A percentile compares a stretch with the other conserved stretches of the same genome.
These are phyloP conservation scores for Russula sp. DNA, from an alignment of 768 basidiomycete species.

Conservation along the genomic window DNA sequence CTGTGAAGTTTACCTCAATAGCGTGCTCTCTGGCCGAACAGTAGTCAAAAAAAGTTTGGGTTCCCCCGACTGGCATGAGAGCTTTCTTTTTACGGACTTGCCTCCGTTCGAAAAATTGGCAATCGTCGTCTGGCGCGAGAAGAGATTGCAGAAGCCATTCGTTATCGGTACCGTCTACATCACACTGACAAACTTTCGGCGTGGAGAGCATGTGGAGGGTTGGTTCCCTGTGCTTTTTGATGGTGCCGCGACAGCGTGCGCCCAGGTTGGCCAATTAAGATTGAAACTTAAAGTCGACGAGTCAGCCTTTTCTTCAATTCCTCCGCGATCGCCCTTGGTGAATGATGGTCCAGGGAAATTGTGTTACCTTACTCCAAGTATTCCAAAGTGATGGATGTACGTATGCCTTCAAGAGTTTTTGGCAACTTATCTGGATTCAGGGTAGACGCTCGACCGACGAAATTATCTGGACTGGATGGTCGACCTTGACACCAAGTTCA, in stretches of 20 bases:
- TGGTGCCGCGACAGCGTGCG: slow-evolving; percentile 40
- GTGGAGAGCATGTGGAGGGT: slow-evolving; percentile 70
- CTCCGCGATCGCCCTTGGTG: background rate
- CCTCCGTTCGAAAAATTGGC: slow-evolving; percentile 71
- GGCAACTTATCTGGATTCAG: slow-evolving; percentile 3
- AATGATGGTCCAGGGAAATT: slow-evolving; percentile 51
- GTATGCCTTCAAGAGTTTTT: slow-evolving; percentile 18
- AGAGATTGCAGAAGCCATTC: slow-evolving; percentile 48
- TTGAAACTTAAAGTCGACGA: slow-evolving; percentile 71
- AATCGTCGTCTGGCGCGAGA: slow-evolving; percentile 63
- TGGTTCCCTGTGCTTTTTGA: slow-evolving; percentile 72
- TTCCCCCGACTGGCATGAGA: slow-evolving; percentile 78
- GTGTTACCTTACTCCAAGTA: slow-evolving; percentile 67
- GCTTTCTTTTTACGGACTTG: slow-evolving; percentile 63
- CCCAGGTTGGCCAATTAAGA: slow-evolving; percentile 69
- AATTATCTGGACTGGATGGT: slow-evolving; percentile 71
- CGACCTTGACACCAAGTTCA: slow-evolving; percentile 59
- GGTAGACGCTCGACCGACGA: slow-evolving; percentile 46
- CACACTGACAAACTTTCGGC: slow-evolving; percentile 59
- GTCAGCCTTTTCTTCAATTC: slow-evolving; percentile 36
- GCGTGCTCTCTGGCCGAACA: slow-evolving; percentile 61
- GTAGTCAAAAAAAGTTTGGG: slow-evolving; percentile 61
- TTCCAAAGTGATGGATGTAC: slow-evolving; percentile 49
- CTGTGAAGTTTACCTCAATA: slow-evolving; percentile 73
- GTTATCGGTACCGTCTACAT: slow-evolving; percentile 58